Evolutionary conservation across 768 basidiomycete genomes (phyloP), one percentile per base, ranked within the genome.

Genomic region (Coprinopsis cinerea): DNA sequence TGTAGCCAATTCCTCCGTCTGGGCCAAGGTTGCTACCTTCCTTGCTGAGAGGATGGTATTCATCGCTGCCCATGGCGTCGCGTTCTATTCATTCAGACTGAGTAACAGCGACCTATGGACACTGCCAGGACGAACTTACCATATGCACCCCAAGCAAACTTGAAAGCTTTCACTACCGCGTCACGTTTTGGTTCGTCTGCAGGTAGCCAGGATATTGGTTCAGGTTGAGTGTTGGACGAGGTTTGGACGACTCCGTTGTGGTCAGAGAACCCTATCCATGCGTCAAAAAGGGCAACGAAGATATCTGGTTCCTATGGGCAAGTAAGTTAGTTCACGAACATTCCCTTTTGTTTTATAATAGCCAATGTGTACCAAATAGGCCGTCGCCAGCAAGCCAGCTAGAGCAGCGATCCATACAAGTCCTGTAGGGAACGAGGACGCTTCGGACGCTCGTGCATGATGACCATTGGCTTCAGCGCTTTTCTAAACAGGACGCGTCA

Each of bases 1-100:
- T 89, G 62, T 92, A 94, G 27, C 93, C 93, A 41, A 96, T 85
- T 7, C 88, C 85, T 14, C 90, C 91, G 1, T 78, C 79, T 18
- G 25, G 20, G 1, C 68, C 85, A 23, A 97, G 73, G 61, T 98
- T 93, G 6, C 81, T 76, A 1, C 95, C 94, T 15, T 64, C 70
- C 51, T 76, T 76, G 27, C 78, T 76, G 22, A 97, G 74, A 0
- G 95, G 93, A 59, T 94, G 89, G 59, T 92, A 96, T 61, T 95
- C 91, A 68, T 97, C 93, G 46, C 75, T 74, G 2, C 94, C 94
- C 82, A 92, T 94, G 4, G 93, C 93, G 61, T 96, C 84, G 53
- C 82, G 72, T 69, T 94, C 92, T 92, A 69, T 30, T 48, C 24
- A 6, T 10, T 32, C 11, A 39, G 9, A 15, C 18, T 24, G 25